These are phyloP conservation scores for Cerioporus squamosus DNA, from an alignment of 1,284 basidiomycete genomes.

Conservation along the genomic window DNA sequence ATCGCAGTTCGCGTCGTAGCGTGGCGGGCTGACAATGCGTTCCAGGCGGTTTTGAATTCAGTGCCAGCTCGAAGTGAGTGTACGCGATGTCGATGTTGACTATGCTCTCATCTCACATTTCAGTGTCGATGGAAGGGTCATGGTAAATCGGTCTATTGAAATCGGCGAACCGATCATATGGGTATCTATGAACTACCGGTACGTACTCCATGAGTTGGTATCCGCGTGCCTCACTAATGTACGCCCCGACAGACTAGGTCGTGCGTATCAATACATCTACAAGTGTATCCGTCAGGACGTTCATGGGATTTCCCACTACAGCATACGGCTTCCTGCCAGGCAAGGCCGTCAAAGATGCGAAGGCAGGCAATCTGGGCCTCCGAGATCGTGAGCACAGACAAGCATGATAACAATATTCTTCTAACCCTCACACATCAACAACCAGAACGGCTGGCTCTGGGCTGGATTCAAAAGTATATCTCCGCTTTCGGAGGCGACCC, in stretches of 20 bases:
- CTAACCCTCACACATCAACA: no score
- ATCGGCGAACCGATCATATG: conserved; percentile 4
- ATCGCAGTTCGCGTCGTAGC: no score
- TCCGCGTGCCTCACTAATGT: background rate
- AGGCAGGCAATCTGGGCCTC: conserved; percentile 49
- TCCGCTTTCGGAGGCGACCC: conserved; percentile 41
- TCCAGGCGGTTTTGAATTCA: background rate
- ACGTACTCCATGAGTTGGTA: background rate
- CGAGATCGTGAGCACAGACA: background rate
- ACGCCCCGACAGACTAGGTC: background rate
- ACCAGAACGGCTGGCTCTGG: background rate
- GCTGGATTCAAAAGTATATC: conserved; percentile 1
- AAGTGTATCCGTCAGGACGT: no score
- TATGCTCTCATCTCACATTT: background rate
- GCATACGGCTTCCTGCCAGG: conserved; percentile 51
- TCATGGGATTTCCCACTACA: conserved; percentile 2
- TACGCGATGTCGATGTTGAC: background rate
- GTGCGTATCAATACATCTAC: background rate
- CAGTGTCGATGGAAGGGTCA: conserved; percentile 30
- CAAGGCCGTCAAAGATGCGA: conserved; percentile 50
- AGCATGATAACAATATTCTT: background rate
- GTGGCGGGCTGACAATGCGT: no score
- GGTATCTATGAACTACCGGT: conserved; percentile 15
- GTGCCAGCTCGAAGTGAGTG: no score
- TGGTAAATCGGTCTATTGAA: conserved; percentile 50